phyloP scores from a whole-genome alignment of 1,284 basidiomycete species.

The Cutaneotrichosporon curvatum region DNA sequence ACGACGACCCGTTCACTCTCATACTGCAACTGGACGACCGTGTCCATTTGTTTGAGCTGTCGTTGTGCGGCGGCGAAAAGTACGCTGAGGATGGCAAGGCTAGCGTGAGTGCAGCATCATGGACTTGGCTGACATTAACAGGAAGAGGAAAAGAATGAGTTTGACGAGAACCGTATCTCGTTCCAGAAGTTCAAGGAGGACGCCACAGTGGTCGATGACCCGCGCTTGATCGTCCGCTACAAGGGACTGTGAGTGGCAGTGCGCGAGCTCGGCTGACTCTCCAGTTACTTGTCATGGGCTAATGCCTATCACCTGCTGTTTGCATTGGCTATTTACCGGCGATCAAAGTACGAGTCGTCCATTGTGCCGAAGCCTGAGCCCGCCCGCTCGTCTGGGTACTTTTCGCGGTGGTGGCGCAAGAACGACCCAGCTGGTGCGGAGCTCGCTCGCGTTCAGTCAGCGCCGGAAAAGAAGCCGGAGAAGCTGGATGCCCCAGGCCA shows the following conservation, averaged over 20 bases:
- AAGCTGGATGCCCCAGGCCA: not conserved
- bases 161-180: conserved; percentile 48
- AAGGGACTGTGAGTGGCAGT: conserved; percentile 30
- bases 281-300: conserved; percentile 50
- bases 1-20: conserved; percentile 49
- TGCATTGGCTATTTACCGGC: conserved; percentile 49
- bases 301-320: conserved; percentile 50
- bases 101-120: conserved; percentile 8
- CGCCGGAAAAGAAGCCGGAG: not conserved
- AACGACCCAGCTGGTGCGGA: conserved; percentile 13
- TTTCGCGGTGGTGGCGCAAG: conserved; percentile 42
- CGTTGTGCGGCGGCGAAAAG: conserved; percentile 39
- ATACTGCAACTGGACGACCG: conserved; percentile 44
- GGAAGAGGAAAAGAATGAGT: conserved; percentile 35
- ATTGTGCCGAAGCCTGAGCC: conserved; percentile 3
- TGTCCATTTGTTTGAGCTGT: conserved; percentile 50
- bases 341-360: conserved; percentile 22
- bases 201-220: conserved; percentile 48
- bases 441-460: conserved; percentile 1
- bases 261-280: not conserved
- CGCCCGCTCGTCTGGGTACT: conserved; percentile 31
- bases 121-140: conserved; percentile 8
- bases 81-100: conserved; percentile 28
- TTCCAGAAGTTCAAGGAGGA: conserved; percentile 51
- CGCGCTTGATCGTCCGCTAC: conserved; percentile 49